phyloP scores from a whole-genome alignment of 257 asterid genomes.

The Nicotiana otophora region DNA sequence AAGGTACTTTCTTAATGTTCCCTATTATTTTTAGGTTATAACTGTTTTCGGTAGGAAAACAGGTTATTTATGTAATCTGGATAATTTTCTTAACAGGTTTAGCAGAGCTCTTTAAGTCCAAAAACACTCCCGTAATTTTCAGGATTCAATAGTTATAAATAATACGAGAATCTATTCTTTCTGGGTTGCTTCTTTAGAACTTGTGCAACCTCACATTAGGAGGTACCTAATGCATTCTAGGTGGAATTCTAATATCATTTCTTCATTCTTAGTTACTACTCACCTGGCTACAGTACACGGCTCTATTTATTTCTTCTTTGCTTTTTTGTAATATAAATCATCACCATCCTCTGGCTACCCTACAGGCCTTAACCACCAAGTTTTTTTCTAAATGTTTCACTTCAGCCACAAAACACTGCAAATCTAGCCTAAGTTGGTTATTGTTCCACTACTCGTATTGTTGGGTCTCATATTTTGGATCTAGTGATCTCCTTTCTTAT shows the following conservation, averaged over 20 bases:
- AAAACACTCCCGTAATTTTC: background rate
- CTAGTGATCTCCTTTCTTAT: background rate
- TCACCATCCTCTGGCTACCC: background rate
- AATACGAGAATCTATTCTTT: background rate
- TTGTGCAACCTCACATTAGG: background rate
- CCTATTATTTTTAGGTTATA: background rate
- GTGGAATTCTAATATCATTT: background rate
- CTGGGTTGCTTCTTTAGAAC: background rate
- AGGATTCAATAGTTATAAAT: background rate
- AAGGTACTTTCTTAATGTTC: background rate
- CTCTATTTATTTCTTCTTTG: background rate
- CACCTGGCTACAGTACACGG: background rate
- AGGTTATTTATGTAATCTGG: background rate
- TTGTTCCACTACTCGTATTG: background rate
- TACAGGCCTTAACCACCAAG: background rate
- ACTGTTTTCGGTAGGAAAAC: background rate
- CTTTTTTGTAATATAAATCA: background rate
- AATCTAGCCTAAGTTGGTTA: background rate
- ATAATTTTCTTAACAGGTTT: background rate
- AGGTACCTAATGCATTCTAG: constrained; percentile 1
- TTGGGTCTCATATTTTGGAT: background rate
- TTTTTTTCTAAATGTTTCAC: background rate
- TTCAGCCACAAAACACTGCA: background rate
- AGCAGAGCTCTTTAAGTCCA: background rate
- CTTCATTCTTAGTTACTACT: background rate